Conservation (phyloP, 129 eudicot species). For the Flaveria ramosissima region DNA sequence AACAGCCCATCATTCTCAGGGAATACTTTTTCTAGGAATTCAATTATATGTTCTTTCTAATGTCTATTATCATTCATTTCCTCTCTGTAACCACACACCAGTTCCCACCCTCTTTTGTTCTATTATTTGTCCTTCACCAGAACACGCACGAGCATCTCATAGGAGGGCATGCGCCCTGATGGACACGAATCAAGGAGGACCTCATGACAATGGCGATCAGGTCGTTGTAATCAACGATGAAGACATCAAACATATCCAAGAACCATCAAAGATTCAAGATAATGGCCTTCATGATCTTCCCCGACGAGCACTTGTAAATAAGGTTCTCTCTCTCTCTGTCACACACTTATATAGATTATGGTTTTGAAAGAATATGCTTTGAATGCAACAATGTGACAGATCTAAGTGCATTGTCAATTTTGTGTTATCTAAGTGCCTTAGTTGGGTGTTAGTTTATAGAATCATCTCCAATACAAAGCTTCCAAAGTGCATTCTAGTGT, state of each 20-base stretch:
- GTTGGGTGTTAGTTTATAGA: neutral
- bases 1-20: conserved; percentile 30
- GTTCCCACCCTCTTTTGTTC: conserved; percentile 16
- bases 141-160: neutral
- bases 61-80: conserved; percentile 5
- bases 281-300: conserved; percentile 16
- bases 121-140: neutral
- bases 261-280: conserved; percentile 25
- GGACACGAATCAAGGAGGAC: conserved; percentile 45
- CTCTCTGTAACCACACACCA: conserved; percentile 6
- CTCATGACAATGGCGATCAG: neutral
- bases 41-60: conserved; percentile 13
- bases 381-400: neutral
- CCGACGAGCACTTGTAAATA: conserved; percentile 25
- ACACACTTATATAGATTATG: neutral
- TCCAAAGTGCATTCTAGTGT: no score
- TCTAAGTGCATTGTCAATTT: neutral
- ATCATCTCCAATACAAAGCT: no score
- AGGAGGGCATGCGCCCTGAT: conserved; percentile 39
- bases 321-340: conserved; percentile 33
- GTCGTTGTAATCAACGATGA: conserved; percentile 20
- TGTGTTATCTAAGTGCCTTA: conserved; percentile 5
- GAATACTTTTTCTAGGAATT: conserved; percentile 7
- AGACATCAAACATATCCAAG: neutral
- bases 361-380: neutral